Evolutionary conservation across 73 alveolate species (phyloP).

Genomic region (Breviolum minutum): DNA sequence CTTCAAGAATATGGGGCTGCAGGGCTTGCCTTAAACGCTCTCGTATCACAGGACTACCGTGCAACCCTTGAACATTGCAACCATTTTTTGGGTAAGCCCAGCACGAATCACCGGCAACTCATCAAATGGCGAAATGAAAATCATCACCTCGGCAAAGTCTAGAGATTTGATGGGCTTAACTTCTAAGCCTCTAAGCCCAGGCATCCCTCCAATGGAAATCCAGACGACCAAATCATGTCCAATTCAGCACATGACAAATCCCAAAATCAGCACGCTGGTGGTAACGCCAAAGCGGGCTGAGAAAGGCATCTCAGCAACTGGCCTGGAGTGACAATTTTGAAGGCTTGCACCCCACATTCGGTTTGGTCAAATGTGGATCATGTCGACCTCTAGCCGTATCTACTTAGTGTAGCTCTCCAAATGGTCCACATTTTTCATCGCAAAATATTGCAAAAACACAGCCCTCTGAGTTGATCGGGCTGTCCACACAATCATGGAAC

Average conservation of each 20-base stretch:
- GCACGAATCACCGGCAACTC: conserved; percentile 40
- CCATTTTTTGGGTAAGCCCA: neutral
- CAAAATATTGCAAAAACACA: too few species aligned
- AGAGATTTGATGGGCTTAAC: neutral
- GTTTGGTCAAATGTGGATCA: neutral
- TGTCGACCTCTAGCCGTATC: too few species aligned
- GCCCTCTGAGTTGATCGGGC: too few species aligned
- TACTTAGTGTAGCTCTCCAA: too few species aligned
- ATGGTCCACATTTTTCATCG: too few species aligned
- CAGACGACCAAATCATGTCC: neutral
- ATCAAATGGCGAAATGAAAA: conserved; percentile 65
- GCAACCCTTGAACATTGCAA: neutral
- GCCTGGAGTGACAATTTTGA: neutral
- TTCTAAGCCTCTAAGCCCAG: neutral
- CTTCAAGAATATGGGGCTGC: conserved; percentile 65
- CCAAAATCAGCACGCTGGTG: conserved; percentile 44
- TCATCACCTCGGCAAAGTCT: conserved; percentile 48
- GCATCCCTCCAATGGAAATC: neutral
- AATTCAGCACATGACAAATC: conserved; percentile 32
- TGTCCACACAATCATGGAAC: too few species aligned
- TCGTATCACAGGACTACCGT: neutral
- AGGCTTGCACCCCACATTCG: neutral
- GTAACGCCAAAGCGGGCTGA: conserved; percentile 86
- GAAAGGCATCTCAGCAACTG: conserved; percentile 86
- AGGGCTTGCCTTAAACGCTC: conserved; percentile 21